A percentile compares a stretch with the other conserved stretches of the same genome.
Evolutionary conservation across 192 early-diverging fungal species (phyloP).

Genomic region (Backusella tuberculispora): DNA sequence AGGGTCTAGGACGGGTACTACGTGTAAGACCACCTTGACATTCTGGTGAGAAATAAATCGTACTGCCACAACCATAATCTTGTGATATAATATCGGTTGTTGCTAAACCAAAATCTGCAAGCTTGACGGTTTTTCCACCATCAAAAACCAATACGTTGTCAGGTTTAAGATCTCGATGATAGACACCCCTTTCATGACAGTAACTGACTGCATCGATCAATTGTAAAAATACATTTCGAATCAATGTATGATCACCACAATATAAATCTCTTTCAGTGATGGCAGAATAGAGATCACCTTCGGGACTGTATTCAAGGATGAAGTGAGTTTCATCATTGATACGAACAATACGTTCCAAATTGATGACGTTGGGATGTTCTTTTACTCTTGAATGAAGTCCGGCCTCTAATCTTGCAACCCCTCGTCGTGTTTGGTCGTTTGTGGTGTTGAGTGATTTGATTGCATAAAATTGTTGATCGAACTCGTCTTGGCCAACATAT

Average conservation of each 20-base stretch:
- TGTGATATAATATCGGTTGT: slow-evolving; percentile 75
- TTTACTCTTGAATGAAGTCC: slow-evolving; percentile 65
- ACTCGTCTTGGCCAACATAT: slow-evolving; percentile 60
- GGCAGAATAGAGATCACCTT: slow-evolving; percentile 95
- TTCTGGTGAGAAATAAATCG: slow-evolving; percentile 67
- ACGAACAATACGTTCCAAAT: slow-evolving; percentile 66
- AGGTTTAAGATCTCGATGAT: slow-evolving; percentile 93
- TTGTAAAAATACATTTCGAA: slow-evolving; percentile 82
- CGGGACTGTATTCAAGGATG: slow-evolving; percentile 78
- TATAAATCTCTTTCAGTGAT: slow-evolving; percentile 84
- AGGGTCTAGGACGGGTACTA: slow-evolving; percentile 26
- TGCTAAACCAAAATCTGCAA: slow-evolving; percentile 93
- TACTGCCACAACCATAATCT: slow-evolving; percentile 89
- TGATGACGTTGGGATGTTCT: slow-evolving; percentile 68
- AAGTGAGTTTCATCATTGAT: slow-evolving; percentile 64
- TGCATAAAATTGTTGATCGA: neutral
- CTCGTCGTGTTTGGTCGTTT: slow-evolving; percentile 51
- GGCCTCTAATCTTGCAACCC: slow-evolving; percentile 63
- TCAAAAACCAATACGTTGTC: slow-evolving; percentile 68
- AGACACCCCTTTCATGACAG: slow-evolving; percentile 75
- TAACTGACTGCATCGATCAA: slow-evolving; percentile 83
- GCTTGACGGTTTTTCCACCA: slow-evolving; percentile 67
- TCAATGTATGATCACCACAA: slow-evolving; percentile 71
- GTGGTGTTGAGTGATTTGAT: neutral
- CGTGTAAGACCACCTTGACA: slow-evolving; percentile 60